Base-by-base conservation (phyloP, 352 stramenopile genomes). In the Globisporangium uncinulatum region DNA sequence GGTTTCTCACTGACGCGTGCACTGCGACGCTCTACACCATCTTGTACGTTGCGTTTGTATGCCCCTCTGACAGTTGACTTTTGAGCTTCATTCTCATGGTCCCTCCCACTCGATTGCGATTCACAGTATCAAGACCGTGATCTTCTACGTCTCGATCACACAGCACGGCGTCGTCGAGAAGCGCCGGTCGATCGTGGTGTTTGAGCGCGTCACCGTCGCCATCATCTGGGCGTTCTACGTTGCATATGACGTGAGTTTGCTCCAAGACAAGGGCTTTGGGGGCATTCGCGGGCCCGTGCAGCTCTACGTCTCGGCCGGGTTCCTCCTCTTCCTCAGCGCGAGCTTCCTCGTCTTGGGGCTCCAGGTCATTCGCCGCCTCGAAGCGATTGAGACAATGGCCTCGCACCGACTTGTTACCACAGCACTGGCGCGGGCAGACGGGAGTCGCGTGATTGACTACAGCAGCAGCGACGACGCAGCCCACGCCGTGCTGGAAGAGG, bases 91-190 rank as follows among this genome's bases (percentile, higher is more conserved):
- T 4, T 53, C 29, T 3, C 21, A 32, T 41, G 6, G 36, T 39
- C 7, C 1, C 34, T 37, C 32, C 32, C 32, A 9, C 39, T 13
- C 17, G 7, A 13, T 20, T 14, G 15, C 19, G 48, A 41, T 59
- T 36, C 56, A 32, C 57, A 79, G 71, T 59, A 71, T 87, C 56
- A 62, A 85, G 58, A 71, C 74, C 29, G 58, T 87, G 13, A 60
- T 54, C 8, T 87, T 83, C 51, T 87, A 77, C 74, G 68, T 76
- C 31, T 79, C 66, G 5, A 73, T 87, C 45, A 83, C 83, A 54
- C 71, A 84, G 54, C 70, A 73, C 14, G 74, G 73, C 21, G 67
- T 61, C 14, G 65, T 66, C 1, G 57, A 71, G 45, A 69, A 70
- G 44, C 69, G 64, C 15, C 55, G 54, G 14, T 62, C 51, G 10